phyloP scores from a whole-genome alignment of 164 flowering plant genomes.

The Macadamia tetraphylla region DNA sequence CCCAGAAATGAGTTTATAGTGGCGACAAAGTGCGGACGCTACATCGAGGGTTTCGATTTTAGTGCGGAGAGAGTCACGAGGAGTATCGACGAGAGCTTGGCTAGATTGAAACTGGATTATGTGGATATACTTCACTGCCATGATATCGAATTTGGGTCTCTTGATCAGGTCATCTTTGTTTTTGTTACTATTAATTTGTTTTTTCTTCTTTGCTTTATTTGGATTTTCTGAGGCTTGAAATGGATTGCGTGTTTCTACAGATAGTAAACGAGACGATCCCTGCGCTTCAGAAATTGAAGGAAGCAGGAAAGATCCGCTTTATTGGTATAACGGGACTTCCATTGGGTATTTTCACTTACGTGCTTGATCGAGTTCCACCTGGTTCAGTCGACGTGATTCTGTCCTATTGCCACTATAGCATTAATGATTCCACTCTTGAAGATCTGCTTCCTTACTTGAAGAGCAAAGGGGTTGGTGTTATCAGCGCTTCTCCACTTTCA shows the following conservation, averaged over 20 bases:
- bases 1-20: slow-evolving; percentile 72
- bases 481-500: slow-evolving; percentile 87
- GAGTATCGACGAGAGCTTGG: slow-evolving; percentile 94
- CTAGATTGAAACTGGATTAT: slow-evolving; percentile 80
- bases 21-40: slow-evolving; percentile 91
- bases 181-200: background rate
- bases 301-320: slow-evolving; percentile 73
- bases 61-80: slow-evolving; percentile 86
- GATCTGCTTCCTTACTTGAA: slow-evolving; percentile 87
- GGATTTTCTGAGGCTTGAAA: background rate
- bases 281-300: slow-evolving; percentile 77
- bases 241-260: slow-evolving; percentile 31
- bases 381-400: slow-evolving; percentile 85
- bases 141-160: slow-evolving; percentile 89
- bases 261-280: slow-evolving; percentile 90
- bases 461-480: slow-evolving; percentile 85
- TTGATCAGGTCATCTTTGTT: slow-evolving; percentile 66
- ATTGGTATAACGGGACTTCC: slow-evolving; percentile 97
- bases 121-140: slow-evolving; percentile 96
- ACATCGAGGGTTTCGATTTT: slow-evolving; percentile 83
- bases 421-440: slow-evolving; percentile 75
- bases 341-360: slow-evolving; percentile 62
- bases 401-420: slow-evolving; percentile 85
- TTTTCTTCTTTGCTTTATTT: background rate
- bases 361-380: slow-evolving; percentile 84